Conservation (phyloP, 345 rosid species). For the Bretschneidera sinensis region DNA sequence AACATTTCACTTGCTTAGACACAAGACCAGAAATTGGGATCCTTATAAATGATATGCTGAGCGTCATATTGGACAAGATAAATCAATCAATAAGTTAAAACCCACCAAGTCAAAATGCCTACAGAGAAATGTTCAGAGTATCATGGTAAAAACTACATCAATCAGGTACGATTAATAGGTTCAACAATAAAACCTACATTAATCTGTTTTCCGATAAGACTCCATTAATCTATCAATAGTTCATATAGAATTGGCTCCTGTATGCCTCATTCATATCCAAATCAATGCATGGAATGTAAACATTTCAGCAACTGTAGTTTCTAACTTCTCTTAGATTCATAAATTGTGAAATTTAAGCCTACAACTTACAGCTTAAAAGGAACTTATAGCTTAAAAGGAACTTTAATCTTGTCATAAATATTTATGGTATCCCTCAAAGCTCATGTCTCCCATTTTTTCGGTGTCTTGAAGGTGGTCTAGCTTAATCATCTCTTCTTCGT, state of each 20-base stretch:
- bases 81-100: background rate
- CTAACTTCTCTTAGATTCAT: too few species aligned
- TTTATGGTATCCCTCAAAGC: background rate
- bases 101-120: background rate
- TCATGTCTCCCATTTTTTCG: too few species aligned
- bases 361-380: too few species aligned
- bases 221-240: background rate
- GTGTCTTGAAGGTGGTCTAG: background rate
- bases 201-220: background rate
- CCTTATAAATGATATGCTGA: background rate
- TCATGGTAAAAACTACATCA: background rate
- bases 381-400: slow-evolving; percentile 16
- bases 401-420: background rate
- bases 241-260: background rate
- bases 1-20: background rate
- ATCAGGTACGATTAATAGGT: background rate
- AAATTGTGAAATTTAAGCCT: too few species aligned
- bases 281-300: background rate
- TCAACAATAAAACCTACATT: background rate
- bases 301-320: too few species aligned
- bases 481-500: background rate
- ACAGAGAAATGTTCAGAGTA: background rate
- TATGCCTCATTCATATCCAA: background rate
- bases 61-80: background rate
- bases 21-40: slow-evolving; percentile 1